Conservation (phyloP, 805 yeast species). For the Candida jianshihensis region DNA sequence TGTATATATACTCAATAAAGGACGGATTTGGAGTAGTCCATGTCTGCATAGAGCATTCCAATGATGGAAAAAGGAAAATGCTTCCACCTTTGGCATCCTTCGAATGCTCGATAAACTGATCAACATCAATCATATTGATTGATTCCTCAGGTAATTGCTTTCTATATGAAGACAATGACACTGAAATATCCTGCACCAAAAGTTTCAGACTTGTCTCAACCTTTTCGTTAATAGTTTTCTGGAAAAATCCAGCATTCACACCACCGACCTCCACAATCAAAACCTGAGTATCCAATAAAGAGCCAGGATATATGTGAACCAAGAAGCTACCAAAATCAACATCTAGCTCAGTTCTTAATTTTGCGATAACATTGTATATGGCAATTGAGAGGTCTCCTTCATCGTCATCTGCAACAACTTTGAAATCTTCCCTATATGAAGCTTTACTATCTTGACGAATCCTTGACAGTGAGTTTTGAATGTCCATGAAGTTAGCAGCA, state of each 20-base stretch:
- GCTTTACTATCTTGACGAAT: slow-evolving; percentile 66
- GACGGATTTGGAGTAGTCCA: slow-evolving; percentile 49
- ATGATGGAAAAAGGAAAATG: slow-evolving; percentile 73
- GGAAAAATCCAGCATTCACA: slow-evolving; percentile 44
- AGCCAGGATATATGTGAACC: slow-evolving; percentile 73
- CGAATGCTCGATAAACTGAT: slow-evolving; percentile 50
- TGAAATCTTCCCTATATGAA: slow-evolving; percentile 70
- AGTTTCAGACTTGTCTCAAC: slow-evolving; percentile 49
- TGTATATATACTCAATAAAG: slow-evolving; percentile 58
- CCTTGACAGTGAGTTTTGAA: slow-evolving; percentile 61
- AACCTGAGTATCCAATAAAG: slow-evolving; percentile 72
- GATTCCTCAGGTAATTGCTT: slow-evolving; percentile 44
- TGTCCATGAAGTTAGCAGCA: slow-evolving; percentile 76
- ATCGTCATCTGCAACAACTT: slow-evolving; percentile 36
- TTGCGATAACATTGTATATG: slow-evolving; percentile 24
- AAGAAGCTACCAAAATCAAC: slow-evolving; percentile 50
- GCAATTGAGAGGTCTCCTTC: slow-evolving; percentile 14
- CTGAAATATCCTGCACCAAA: slow-evolving; percentile 52
- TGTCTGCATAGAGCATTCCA: slow-evolving; percentile 69
- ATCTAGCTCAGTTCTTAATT: slow-evolving; percentile 60
- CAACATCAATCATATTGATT: slow-evolving; percentile 38
- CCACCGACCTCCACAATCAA: slow-evolving; percentile 54
- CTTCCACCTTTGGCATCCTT: slow-evolving; percentile 67
- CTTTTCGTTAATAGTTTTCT: slow-evolving; percentile 34
- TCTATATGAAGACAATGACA: slow-evolving; percentile 60